These are phyloP conservation scores for Wickerhamomyces subpelliculosus DNA, from an alignment of 805 yeast genomes.

Conservation along the genomic window DNA sequence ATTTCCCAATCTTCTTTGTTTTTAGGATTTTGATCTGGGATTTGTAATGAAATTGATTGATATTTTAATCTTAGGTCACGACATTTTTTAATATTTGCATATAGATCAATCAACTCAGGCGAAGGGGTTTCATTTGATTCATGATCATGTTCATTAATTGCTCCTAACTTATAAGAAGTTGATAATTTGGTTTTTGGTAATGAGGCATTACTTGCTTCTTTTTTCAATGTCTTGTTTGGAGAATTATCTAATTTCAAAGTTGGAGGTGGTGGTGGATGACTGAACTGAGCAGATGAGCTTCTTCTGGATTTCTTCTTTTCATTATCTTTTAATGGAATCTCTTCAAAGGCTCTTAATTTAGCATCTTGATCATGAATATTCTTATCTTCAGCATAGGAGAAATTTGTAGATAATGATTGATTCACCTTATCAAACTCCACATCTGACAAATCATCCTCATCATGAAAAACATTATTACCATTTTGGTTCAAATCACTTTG, in stretches of 20 bases:
- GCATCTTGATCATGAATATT: conserved; percentile 61
- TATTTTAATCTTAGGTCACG: conserved; percentile 73
- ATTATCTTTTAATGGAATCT: conserved; percentile 25
- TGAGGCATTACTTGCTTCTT: conserved; percentile 14
- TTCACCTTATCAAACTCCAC: conserved; percentile 17
- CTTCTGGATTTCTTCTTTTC: conserved; percentile 21
- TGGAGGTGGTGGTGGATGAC: conserved; percentile 34
- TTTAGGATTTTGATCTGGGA: conserved; percentile 77
- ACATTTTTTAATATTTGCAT: conserved; percentile 55
- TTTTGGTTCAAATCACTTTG: background rate
- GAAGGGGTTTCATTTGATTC: conserved; percentile 55
- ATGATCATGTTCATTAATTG: conserved; percentile 40
- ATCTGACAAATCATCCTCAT: conserved; percentile 7
- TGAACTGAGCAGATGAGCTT: conserved; percentile 28
- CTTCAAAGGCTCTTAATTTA: conserved; percentile 51
- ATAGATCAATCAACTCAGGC: conserved; percentile 58
- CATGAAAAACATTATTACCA: background rate
- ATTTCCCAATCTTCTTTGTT: conserved; percentile 67
- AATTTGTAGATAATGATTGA: conserved; percentile 40
- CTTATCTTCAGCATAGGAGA: conserved; percentile 58
- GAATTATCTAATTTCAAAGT: conserved; percentile 12
- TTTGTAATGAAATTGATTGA: conserved; percentile 63
- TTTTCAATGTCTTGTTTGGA: too few relatives aligned
- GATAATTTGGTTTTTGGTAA: conserved; percentile 5
- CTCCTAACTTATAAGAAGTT: conserved; percentile 37